Conservation (phyloP, 495 filamentous ascomycete species). For the Sabuloglossum arenarium region DNA sequence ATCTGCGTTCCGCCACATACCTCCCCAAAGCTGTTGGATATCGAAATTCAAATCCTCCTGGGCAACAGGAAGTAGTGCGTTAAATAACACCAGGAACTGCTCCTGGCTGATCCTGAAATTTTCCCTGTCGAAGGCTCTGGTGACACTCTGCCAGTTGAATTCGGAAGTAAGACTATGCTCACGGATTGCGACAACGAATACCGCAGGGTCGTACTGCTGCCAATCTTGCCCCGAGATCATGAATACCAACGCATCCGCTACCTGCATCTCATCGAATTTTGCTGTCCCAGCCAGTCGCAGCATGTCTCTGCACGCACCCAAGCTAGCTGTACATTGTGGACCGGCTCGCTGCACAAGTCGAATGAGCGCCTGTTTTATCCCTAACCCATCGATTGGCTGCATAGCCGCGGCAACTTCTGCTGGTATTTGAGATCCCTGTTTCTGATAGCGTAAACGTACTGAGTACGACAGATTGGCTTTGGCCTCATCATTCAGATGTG, state of each 20-base stretch:
- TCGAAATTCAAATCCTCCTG: conserved; percentile 39
- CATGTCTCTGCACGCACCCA: conserved; percentile 35
- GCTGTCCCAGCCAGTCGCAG: conserved; percentile 41
- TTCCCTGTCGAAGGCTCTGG: conserved; percentile 66
- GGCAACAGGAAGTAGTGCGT: conserved; percentile 49
- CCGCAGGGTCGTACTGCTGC: conserved; percentile 46
- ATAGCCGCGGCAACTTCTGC: conserved; percentile 52
- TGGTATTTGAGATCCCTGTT: conserved; percentile 37
- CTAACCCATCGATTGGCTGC: conserved; percentile 49
- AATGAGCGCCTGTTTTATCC: conserved; percentile 42
- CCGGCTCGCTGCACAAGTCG: conserved; percentile 60
- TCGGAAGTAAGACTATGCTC: conserved; percentile 32
- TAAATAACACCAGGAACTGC: conserved; percentile 65
- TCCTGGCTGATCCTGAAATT: conserved; percentile 48
- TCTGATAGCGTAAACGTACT: conserved; percentile 44
- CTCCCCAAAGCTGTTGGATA: conserved; percentile 78
- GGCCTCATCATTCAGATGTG: conserved; percentile 55
- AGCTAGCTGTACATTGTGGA: conserved; percentile 31
- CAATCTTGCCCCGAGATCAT: conserved; percentile 50
- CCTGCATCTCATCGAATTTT: conserved; percentile 58
- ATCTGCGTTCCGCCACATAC: conserved; percentile 63
- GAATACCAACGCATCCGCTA: conserved; percentile 64
- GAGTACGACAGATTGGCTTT: conserved; percentile 46
- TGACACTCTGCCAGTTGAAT: conserved; percentile 65
- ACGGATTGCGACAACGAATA: conserved; percentile 44